Percentiles rank a stretch among this genome's conserved stretches.
These are phyloP conservation scores for Megacollybia marginata DNA, from an alignment of 768 basidiomycete genomes.

Conservation along the genomic window DNA sequence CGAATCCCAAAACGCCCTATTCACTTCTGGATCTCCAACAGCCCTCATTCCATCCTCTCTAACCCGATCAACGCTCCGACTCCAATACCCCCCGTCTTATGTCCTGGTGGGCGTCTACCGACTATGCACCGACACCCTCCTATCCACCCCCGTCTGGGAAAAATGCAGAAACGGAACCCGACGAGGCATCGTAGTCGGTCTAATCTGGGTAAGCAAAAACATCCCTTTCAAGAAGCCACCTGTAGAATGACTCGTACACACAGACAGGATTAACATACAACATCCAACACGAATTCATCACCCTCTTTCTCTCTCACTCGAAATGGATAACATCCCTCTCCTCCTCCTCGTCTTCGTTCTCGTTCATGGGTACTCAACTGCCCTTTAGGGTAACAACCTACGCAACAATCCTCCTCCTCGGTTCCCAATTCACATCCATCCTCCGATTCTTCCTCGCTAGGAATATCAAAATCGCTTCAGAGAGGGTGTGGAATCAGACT, in stretches of 20 bases:
- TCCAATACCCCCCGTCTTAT: conserved; percentile 79
- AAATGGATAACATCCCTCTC: conserved; percentile 20
- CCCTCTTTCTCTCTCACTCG: conserved; percentile 31
- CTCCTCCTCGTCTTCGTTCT: conserved; percentile 34
- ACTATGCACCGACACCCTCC: conserved; percentile 60
- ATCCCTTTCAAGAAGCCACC: too few relatives aligned
- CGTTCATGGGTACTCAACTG: conserved; percentile 54
- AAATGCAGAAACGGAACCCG: conserved; percentile 75
- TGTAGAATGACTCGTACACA: too few relatives aligned
- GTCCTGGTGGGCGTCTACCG: conserved; percentile 80
- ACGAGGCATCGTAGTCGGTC: conserved; percentile 63
- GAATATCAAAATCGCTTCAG: conserved; percentile 75
- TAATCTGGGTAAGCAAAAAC: too few relatives aligned
- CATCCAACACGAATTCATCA: conserved; percentile 64
- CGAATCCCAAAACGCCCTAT: too few relatives aligned
- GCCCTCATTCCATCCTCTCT: conserved; percentile 25
- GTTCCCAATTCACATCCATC: conserved; percentile 67
- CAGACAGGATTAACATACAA: conserved; percentile 37
- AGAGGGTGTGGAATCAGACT: conserved; percentile 76
- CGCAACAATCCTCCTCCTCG: conserved; percentile 66
- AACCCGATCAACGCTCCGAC: conserved; percentile 46
- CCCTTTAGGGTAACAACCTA: conserved; percentile 71
- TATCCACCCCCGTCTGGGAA: conserved; percentile 75
- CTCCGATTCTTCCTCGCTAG: conserved; percentile 77
- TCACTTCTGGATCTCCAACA: too few relatives aligned